Conservation (phyloP, 345 rosid genomes). For the Combretum micranthum region DNA sequence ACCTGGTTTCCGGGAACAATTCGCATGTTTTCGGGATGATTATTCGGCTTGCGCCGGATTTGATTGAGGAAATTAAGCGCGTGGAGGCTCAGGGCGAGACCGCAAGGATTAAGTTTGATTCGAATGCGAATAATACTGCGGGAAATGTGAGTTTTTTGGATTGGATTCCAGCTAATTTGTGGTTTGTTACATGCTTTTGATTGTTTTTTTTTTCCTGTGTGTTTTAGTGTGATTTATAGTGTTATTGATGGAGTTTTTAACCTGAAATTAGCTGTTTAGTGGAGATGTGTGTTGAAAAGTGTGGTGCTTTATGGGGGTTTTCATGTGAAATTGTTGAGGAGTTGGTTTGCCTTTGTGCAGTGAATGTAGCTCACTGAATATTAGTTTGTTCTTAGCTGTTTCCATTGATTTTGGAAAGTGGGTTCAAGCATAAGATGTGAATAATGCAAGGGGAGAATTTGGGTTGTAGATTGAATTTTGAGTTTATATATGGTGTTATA, state of each 20-base stretch:
- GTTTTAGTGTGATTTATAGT: not conserved
- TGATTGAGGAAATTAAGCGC: slow-evolving; percentile 84
- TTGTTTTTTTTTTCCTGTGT: not conserved
- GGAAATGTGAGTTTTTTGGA: slow-evolving; percentile 65
- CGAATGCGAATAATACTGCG: slow-evolving; percentile 42
- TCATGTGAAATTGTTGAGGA: too few species aligned
- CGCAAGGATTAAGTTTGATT: slow-evolving; percentile 86
- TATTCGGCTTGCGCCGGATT: slow-evolving; percentile 68
- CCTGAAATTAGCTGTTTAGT: not conserved
- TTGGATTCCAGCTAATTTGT: slow-evolving; percentile 4
- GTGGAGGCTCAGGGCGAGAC: slow-evolving; percentile 64
- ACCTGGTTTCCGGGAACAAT: slow-evolving; percentile 52
- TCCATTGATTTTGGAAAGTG: too few species aligned
- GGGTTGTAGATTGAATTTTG: too few species aligned
- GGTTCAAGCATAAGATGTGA: too few species aligned
- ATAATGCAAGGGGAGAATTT: too few species aligned
- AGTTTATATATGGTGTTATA: not conserved
- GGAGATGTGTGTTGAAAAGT: too few species aligned
- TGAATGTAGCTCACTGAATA: not conserved
- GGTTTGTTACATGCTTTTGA: not conserved
- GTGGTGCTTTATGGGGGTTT: too few species aligned
- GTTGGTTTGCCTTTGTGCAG: not conserved
- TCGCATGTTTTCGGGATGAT: slow-evolving; percentile 70
- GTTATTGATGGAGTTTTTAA: not conserved
- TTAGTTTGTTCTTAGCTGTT: not conserved